phyloP scores from a whole-genome alignment of 495 filamentous ascomycete genomes.

The Neurospora sp. region DNA sequence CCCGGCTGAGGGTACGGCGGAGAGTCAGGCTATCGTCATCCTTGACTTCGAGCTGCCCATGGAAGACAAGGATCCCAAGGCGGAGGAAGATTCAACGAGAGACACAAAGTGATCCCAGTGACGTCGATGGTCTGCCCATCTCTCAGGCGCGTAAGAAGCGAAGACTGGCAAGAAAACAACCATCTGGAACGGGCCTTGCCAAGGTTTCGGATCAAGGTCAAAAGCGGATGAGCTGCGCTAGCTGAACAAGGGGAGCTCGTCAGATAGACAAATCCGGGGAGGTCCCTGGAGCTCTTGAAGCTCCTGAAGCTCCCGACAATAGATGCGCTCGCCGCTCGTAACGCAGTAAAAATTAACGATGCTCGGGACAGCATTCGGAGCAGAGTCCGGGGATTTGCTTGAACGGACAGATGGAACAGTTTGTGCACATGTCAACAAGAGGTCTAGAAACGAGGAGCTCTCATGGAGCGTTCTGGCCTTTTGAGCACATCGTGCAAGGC shows the following conservation, averaged over 20 bases:
- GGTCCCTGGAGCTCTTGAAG: not conserved
- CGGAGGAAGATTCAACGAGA: not conserved
- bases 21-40: slow-evolving; percentile 19
- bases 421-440: not conserved
- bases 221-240: not conserved
- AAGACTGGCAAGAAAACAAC: not conserved
- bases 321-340: not conserved
- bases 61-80: not conserved
- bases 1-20: not conserved
- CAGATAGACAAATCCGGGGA: not conserved
- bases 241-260: not conserved
- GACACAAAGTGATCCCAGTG: not conserved
- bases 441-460: not conserved
- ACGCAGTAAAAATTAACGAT: not conserved
- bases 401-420: not conserved
- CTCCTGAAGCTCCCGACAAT: not conserved
- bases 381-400: not conserved
- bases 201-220: not conserved
- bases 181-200: not conserved
- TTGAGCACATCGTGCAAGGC: not conserved
- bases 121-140: not conserved
- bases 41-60: slow-evolving; percentile 26
- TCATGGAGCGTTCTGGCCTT: not conserved
- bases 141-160: not conserved
- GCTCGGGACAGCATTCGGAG: not conserved